These are phyloP conservation scores for Penicillium malachiteum DNA, from an alignment of 495 filamentous ascomycete species.

Conservation along the genomic window DNA sequence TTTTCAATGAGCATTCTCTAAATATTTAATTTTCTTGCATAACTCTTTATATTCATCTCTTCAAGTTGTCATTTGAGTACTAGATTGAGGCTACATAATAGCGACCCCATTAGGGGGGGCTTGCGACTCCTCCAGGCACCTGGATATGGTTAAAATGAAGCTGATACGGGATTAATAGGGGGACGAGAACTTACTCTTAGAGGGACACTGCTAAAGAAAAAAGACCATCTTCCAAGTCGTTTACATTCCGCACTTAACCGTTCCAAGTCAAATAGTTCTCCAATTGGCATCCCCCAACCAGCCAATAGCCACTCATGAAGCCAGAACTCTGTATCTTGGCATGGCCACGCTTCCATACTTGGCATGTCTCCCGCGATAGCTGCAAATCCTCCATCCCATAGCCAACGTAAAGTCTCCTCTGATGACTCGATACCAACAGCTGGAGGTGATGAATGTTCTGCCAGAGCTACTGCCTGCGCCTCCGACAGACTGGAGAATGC, in stretches of 20 bases:
- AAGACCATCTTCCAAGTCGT: conserved; percentile 8
- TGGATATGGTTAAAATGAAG: not conserved
- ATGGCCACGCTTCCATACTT: conserved; percentile 9
- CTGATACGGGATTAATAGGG: not conserved
- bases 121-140: conserved; percentile 8
- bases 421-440: conserved; percentile 7
- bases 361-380: conserved; percentile 9
- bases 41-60: too few relatives aligned
- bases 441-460: not conserved
- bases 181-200: conserved; percentile 2
- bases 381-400: conserved; percentile 12
- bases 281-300: conserved; percentile 18
- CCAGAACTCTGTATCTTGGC: conserved; percentile 2
- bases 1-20: too few relatives aligned
- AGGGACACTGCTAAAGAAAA: conserved; percentile 16
- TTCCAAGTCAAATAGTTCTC: conserved; percentile 17
- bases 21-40: too few relatives aligned
- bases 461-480: not conserved
- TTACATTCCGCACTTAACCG: conserved; percentile 6
- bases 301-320: conserved; percentile 13
- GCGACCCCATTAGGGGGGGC: conserved; percentile 7
- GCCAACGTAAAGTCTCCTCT: conserved; percentile 4
- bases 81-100: too few relatives aligned
- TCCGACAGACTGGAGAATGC: conserved; percentile 1
- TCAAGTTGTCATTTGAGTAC: too few relatives aligned